These are phyloP conservation scores for Quercus lobata DNA, from an alignment of 331 rosid species.

Conservation along the genomic window DNA sequence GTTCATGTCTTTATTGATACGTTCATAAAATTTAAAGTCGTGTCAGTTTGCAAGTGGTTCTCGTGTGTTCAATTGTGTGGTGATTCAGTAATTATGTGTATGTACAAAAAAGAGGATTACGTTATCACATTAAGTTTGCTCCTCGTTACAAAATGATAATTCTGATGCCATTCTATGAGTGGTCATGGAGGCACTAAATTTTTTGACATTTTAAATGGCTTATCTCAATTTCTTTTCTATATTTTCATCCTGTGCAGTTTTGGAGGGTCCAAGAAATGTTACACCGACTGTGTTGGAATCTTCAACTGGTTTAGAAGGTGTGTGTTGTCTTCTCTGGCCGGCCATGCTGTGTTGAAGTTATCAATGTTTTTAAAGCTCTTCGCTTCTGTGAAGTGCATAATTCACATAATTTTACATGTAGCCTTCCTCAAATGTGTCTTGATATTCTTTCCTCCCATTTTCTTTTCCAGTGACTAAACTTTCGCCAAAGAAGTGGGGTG, in stretches of 20 bases:
- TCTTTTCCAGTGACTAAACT: constrained; percentile 63
- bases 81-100: neutral
- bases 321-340: constrained; percentile 8
- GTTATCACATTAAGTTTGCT: constrained; percentile 3
- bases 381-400: constrained; percentile 1
- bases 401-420: neutral
- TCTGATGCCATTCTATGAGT: neutral
- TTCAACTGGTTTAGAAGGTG: constrained; percentile 91
- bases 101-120: neutral
- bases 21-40: neutral
- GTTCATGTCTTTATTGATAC: neutral
- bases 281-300: constrained; percentile 74
- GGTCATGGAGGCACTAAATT: neutral
- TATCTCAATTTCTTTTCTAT: constrained; percentile 1
- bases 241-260: constrained; percentile 41
- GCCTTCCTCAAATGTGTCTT: neutral
- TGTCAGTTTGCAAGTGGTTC: neutral
- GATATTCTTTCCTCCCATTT: neutral
- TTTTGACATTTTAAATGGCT: neutral
- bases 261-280: constrained; percentile 79
- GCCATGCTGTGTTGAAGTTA: constrained; percentile 5
- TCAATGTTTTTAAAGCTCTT: neutral
- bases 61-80: neutral
- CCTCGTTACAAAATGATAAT: constrained; percentile 3
- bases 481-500: constrained; percentile 96